A percentile compares a stretch with the other conserved stretches of the same genome.
phyloP scores from a whole-genome alignment of 2,329 filamentous ascomycete species.

The Neopestalotiopsis rosae region DNA sequence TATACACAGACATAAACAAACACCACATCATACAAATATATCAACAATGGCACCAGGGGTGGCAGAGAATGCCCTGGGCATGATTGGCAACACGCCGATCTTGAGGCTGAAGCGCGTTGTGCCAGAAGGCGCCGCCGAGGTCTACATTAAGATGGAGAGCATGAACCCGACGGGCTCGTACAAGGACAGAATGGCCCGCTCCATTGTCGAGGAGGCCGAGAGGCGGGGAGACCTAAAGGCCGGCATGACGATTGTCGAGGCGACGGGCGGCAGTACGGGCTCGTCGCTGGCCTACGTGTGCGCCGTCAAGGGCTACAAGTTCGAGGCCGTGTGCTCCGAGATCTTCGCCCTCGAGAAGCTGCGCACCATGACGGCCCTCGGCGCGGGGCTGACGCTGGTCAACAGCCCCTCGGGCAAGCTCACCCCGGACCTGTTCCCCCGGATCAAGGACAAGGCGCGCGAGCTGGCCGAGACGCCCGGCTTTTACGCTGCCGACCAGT shows the following conservation, averaged over 20 bases:
- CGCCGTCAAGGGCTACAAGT: constrained; percentile 11
- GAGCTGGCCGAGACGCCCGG: not conserved
- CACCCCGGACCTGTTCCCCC: constrained; percentile 11
- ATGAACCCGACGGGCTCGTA: constrained; percentile 13
- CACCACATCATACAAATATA: not conserved
- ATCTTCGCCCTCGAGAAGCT: constrained; percentile 6
- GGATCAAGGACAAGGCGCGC: not conserved
- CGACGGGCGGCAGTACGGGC: constrained; percentile 8
- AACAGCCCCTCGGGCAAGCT: constrained; percentile 2
- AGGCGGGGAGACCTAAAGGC: not conserved
- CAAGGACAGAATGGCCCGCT: constrained; percentile 14
- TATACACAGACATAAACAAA: no score
- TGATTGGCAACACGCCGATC: constrained; percentile 10
- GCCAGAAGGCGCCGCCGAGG: constrained; percentile 1
- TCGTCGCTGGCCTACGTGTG: constrained; percentile 12
- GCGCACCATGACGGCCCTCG: constrained; percentile 12
- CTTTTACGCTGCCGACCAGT: not conserved
- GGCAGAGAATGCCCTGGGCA: constrained; percentile 1
- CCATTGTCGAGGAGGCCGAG: constrained; percentile 10
- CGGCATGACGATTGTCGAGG: constrained; percentile 9
- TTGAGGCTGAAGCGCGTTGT: not conserved
- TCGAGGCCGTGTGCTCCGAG: constrained; percentile 9
- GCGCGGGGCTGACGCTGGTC: not conserved
- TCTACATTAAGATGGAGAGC: constrained; percentile 10
- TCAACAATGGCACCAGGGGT: not conserved